A percentile compares a stretch with the other conserved stretches of the same genome.
These are phyloP conservation scores for Wickerhamiella parazyma DNA, from an alignment of 805 yeast species.

Conservation along the genomic window DNA sequence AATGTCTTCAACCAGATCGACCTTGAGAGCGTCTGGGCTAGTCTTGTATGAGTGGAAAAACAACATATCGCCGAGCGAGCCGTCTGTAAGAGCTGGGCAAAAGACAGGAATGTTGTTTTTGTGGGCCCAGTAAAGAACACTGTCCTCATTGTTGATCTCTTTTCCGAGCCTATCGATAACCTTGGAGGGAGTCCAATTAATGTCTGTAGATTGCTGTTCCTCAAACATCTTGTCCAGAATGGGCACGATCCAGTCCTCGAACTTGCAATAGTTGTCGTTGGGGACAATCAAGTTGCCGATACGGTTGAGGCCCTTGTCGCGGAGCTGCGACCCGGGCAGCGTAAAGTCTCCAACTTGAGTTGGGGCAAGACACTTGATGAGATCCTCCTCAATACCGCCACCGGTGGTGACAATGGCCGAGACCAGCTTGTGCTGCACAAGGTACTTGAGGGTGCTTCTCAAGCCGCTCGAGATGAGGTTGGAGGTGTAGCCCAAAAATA, in stretches of 20 bases:
- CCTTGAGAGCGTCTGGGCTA: constrained; percentile 74
- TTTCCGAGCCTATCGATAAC: constrained; percentile 87
- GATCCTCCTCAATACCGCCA: constrained; percentile 96
- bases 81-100: constrained; percentile 97
- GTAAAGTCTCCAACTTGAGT: constrained; percentile 88
- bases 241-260: constrained; percentile 98
- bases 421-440: constrained; percentile 89
- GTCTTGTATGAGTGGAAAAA: constrained; percentile 96
- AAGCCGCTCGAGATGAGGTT: constrained; percentile 90
- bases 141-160: constrained; percentile 85
- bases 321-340: constrained; percentile 62
- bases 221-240: constrained; percentile 72
- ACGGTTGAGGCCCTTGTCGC: constrained; percentile 95
- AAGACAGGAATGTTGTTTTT: constrained; percentile 91
- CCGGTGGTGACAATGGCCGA: constrained; percentile 94
- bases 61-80: constrained; percentile 97
- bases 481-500: constrained; percentile 92
- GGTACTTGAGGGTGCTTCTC: constrained; percentile 75
- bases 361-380: constrained; percentile 92
- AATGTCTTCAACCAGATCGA: constrained; percentile 90
- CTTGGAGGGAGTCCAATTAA: constrained; percentile 83
- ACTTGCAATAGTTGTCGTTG: constrained; percentile 91
- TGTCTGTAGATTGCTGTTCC: constrained; percentile 59
- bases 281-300: constrained; percentile 96
- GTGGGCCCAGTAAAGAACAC: constrained; percentile 96